A percentile compares a stretch with the other conserved stretches of the same genome.
Evolutionary conservation across 768 basidiomycete species (phyloP).

Genomic region (Pulveroboletus frians): DNA sequence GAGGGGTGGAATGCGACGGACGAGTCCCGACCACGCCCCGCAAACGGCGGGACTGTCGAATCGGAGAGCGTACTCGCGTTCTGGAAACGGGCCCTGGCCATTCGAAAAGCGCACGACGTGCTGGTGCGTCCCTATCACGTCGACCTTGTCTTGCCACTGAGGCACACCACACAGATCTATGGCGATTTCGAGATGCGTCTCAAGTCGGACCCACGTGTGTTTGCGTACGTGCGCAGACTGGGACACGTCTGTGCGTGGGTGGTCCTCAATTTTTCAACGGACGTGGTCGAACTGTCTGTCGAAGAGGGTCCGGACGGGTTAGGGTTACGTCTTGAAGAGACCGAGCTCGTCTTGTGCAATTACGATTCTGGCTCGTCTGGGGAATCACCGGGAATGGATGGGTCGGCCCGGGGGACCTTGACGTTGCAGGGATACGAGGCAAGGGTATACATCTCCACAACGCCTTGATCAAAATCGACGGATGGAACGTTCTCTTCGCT

Average conservation of each 20-base stretch:
- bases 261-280: conserved; percentile 43
- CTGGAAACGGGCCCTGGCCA: conserved; percentile 50
- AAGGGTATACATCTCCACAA: conserved; percentile 24
- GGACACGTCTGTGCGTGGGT: conserved; percentile 33
- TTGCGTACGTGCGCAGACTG: conserved; percentile 48
- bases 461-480: too few relatives aligned
- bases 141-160: background rate
- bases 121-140: conserved; percentile 39
- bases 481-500: too few relatives aligned
- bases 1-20: conserved; percentile 46
- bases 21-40: background rate
- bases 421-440: conserved; percentile 29
- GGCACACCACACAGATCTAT: conserved; percentile 39
- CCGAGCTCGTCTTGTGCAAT: conserved; percentile 23
- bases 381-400: background rate
- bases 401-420: background rate
- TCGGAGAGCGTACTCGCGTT: conserved; percentile 54
- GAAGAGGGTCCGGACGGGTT: background rate
- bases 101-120: conserved; percentile 51
- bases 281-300: conserved; percentile 17
- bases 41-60: conserved; percentile 2
- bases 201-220: conserved; percentile 42
- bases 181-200: conserved; percentile 55
- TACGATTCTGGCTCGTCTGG: conserved; percentile 8
- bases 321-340: background rate